Conservation (phyloP, 306 rosid species). For the Vigna reflexopilosa region DNA sequence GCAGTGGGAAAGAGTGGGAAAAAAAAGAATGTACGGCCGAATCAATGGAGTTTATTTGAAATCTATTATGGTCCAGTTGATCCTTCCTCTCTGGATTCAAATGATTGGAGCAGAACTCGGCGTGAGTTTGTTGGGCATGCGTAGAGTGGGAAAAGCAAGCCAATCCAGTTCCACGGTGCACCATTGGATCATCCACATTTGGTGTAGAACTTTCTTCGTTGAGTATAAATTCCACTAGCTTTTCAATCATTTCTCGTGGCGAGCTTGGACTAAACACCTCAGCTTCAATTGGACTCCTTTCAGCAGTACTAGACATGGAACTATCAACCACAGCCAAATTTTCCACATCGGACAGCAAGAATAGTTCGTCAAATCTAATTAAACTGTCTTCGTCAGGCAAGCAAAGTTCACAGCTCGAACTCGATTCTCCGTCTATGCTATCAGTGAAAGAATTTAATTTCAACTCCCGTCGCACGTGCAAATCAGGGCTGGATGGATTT, state of each 20-base stretch:
- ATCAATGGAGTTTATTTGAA: conserved; percentile 30
- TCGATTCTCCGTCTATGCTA: conserved; percentile 39
- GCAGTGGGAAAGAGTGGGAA: conserved; percentile 29
- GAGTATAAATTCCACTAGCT: conserved; percentile 49
- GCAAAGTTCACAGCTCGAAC: conserved; percentile 40
- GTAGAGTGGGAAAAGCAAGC: conserved; percentile 23
- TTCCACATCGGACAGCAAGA: conserved; percentile 42
- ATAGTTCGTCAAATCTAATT: conserved; percentile 54
- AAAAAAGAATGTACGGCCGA: conserved; percentile 34
- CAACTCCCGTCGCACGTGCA: conserved; percentile 38
- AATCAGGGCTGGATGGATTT: conserved; percentile 26
- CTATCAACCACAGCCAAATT: conserved; percentile 40
- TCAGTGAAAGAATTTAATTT: conserved; percentile 38
- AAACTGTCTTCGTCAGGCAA: conserved; percentile 74
- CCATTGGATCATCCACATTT: conserved; percentile 26
- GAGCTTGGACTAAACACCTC: conserved; percentile 44
- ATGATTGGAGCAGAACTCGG: conserved; percentile 35
- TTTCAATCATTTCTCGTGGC: conserved; percentile 45
- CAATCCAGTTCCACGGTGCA: conserved; percentile 33
- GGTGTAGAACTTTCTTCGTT: conserved; percentile 41
- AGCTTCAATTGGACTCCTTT: conserved; percentile 32
- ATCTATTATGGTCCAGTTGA: conserved; percentile 33
- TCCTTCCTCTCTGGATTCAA: conserved; percentile 34
- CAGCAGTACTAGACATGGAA: conserved; percentile 42
- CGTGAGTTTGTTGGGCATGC: conserved; percentile 27